These are phyloP conservation scores for Lathyrus sativus DNA, from an alignment of 306 rosid species.

Conservation along the genomic window DNA sequence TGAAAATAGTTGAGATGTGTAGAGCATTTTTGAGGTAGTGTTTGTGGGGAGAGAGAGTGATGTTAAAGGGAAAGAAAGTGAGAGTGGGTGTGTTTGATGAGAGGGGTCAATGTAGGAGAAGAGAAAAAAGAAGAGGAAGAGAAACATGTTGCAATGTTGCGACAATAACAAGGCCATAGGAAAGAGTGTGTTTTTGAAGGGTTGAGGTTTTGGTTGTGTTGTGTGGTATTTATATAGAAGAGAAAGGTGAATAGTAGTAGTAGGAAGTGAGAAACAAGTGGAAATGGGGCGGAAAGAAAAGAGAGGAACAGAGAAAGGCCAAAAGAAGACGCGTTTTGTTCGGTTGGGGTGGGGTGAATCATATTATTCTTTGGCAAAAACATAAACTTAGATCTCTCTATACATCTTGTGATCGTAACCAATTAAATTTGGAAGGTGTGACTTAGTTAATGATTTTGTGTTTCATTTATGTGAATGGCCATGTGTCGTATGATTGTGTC, in stretches of 20 bases:
- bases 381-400: background rate
- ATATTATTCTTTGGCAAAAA: conserved; percentile 22
- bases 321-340: conserved; percentile 58
- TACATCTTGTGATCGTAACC: background rate
- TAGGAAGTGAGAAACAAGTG: background rate
- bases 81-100: conserved; percentile 25
- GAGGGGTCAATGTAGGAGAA: conserved; percentile 6
- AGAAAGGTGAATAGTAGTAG: background rate
- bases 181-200: conserved; percentile 11
- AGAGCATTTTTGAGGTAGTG: conserved; percentile 36
- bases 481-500: conserved; percentile 38
- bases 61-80: conserved; percentile 60
- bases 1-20: conserved; percentile 39
- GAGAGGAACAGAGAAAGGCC: conserved; percentile 21
- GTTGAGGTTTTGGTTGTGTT: background rate
- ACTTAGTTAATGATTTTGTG: conserved; percentile 20
- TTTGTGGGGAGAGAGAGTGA: conserved; percentile 39
- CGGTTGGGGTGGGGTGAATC: conserved; percentile 37
- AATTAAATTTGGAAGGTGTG: conserved; percentile 42
- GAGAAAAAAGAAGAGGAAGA: conserved; percentile 23
- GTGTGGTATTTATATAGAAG: conserved; percentile 37
- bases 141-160: conserved; percentile 9
- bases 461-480: conserved; percentile 30
- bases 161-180: background rate
- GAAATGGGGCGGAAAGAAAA: background rate